Evolutionary conservation across 768 basidiomycete species (phyloP).

Genomic region (Leccinum arenicola): DNA sequence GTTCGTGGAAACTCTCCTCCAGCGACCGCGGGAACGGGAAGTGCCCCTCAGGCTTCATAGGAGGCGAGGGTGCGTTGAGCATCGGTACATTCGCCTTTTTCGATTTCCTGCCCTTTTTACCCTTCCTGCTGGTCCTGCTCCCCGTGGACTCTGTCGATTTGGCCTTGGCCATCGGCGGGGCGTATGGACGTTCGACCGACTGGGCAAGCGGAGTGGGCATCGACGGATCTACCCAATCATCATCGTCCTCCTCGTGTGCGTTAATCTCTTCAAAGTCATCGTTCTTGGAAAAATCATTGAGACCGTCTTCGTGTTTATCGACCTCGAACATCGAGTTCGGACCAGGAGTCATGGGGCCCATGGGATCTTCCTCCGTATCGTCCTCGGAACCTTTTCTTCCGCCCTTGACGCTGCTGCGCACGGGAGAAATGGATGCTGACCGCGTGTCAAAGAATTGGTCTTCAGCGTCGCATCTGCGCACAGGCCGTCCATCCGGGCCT

Average conservation of each 20-base stretch:
- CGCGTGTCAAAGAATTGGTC: constrained; percentile 57
- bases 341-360: constrained; percentile 69
- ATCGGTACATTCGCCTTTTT: constrained; percentile 36
- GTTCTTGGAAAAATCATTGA: constrained; percentile 27
- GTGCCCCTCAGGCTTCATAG: constrained; percentile 36
- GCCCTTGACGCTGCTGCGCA: constrained; percentile 33
- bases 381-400: constrained; percentile 50
- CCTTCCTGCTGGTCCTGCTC: constrained; percentile 25
- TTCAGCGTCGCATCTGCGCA: constrained; percentile 29
- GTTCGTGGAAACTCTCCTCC: constrained; percentile 34
- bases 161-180: constrained; percentile 26
- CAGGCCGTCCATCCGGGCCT: constrained; percentile 29
- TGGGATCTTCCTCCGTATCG: constrained; percentile 71
- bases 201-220: constrained; percentile 38
- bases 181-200: constrained; percentile 22
- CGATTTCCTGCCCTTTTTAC: constrained; percentile 37
- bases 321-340: constrained; percentile 37
- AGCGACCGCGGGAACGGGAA: constrained; percentile 65
- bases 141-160: constrained; percentile 28
- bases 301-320: constrained; percentile 16
- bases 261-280: constrained; percentile 31
- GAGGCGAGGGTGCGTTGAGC: constrained; percentile 37
- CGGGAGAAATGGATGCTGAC: constrained; percentile 44
- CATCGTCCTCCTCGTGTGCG: constrained; percentile 36
- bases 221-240: constrained; percentile 71